These are phyloP conservation scores for Diaporthe sp. DNA, from an alignment of 2,329 filamentous ascomycete genomes.

Conservation along the genomic window DNA sequence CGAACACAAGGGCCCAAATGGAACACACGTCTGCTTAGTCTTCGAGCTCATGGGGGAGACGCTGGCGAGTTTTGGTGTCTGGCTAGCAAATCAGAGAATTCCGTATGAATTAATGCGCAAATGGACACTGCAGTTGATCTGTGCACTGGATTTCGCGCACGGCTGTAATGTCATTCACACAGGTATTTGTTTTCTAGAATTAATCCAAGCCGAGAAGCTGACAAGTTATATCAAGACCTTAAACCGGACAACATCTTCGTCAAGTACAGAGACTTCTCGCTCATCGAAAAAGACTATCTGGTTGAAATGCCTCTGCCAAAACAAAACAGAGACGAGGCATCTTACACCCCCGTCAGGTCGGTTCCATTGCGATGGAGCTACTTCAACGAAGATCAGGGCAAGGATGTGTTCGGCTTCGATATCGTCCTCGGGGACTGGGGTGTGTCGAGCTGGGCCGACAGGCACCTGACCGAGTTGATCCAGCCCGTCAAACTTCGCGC, in stretches of 20 bases:
- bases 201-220: background rate
- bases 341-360: background rate
- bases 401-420: background rate
- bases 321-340: background rate
- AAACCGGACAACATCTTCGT: constrained; percentile 1
- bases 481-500: background rate
- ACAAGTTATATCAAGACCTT: background rate
- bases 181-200: background rate
- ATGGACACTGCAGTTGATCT: background rate
- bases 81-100: background rate
- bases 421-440: constrained; percentile 8
- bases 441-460: constrained; percentile 1
- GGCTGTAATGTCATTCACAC: background rate
- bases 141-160: background rate
- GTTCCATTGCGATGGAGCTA: background rate
- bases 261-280: background rate
- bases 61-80: background rate
- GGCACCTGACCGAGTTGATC: background rate
- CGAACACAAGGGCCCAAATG: background rate
- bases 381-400: background rate
- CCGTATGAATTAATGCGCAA: background rate
- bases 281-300: background rate
- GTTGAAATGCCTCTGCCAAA: background rate
- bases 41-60: constrained; percentile 3
- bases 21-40: constrained; percentile 3